Base-by-base conservation (phyloP, 73 alveolate genomes). In the Paramecium pentaurelia region DNA sequence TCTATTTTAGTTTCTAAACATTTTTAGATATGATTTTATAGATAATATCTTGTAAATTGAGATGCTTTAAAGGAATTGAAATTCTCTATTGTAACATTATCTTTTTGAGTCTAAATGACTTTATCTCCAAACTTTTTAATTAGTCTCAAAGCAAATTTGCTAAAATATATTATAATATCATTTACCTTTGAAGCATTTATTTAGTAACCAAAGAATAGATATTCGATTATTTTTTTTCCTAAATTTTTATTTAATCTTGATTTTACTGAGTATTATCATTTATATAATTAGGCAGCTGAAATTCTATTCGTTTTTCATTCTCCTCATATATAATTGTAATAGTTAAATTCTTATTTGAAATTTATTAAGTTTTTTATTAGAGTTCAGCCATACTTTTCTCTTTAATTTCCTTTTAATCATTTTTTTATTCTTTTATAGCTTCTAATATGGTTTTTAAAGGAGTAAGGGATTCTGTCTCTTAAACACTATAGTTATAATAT, bases 51-150 rank as follows among this genome's bases (percentile, higher is more conserved):
- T 28, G 83, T 64, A n/a, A 64, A 64, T 64, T 64, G 28, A 10
- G 83, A 64, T 64, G 83, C 83, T 64, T 64, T 64, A 64, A 64
- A 64, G 3, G 83, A 64, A 64, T 64, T 64, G 2, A 64, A 64
- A 64, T 64, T 64, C 10, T 64, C 83, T 3, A 64, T 64, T 25
- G 83, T 51, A 64, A 28, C 83, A 64, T 64, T 64, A 28, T 64
- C 83, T 36, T 64, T 51, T 28, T 64, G 11, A 28, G 83, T 64
- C 2, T 64, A 32, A 2, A 64, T 64, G 40, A 64, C 83, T 25
- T 51, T 64, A 64, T 64, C 83, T 32, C 83, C 83, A 36, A 64
- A 64, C 30, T 64, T 64, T 36, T 64, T 64, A 28, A 64, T 51
- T 25, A 64, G 25, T 64, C 83, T 64, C 47, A 36, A 64, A 32